Base-by-base conservation (phyloP, 176 grass and related monocot species). In the Aechmea fasciata region DNA sequence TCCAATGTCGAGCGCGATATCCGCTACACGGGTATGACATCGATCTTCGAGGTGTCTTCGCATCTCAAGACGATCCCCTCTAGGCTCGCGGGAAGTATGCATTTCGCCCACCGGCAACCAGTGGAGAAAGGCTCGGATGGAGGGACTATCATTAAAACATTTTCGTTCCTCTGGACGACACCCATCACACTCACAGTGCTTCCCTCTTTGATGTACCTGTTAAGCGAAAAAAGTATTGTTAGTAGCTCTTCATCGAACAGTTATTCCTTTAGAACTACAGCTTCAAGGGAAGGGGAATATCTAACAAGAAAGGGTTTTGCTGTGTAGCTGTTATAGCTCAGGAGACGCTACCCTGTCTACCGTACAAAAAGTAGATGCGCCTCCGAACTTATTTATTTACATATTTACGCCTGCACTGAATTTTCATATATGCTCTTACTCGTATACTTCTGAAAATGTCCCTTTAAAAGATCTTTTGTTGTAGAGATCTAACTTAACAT, bases 171-270 rank as follows among this genome's bases (percentile, higher is more conserved):
- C 65, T 87, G 89, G 29, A 97, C 86, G 75, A 97, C 80, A 51
- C 94, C 94, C 89, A 92, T 87, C 66, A 97, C 89, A 75, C 94
- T 97, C 65, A 97, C 89, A n/a, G 94, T 97, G 70, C 89, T 97
- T 19, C 89, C 94, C 81, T 97, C 94, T 76, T 97, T 97, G 33
- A 97, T 87, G 71, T 97, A 97, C 72, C 94, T 97, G 72, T 51
- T 51, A 73, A 52, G 65, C 18, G 52, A n/a, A 65, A 64, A 64
- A 59, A 68, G 66, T 11, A 73, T 50, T 52, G 33, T 41, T 41
- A 41, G 33, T 41, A 41, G 33, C 33, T 41, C 33, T 41, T 41
- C 29, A 7, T 41, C 33, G 6, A 41, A 41, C 33, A 41, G 33
- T 41, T 51, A 29, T 53, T 66, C 12, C 29, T 76, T 50, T 63